These are phyloP conservation scores for Chondrus crispus DNA, from an alignment of 23 red algal species.

Conservation along the genomic window DNA sequence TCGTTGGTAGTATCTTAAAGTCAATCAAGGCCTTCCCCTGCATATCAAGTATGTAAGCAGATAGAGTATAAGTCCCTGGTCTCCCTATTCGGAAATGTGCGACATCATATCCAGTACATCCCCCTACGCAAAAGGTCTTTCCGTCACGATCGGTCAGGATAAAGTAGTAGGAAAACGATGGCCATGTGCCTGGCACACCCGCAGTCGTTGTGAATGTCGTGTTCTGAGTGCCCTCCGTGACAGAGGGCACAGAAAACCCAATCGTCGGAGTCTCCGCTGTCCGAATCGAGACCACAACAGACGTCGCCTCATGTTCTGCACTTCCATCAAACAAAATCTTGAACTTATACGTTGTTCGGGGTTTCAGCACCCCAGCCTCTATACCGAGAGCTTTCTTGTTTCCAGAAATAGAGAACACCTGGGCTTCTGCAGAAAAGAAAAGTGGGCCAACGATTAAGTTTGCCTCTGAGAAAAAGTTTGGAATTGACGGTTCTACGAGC, in stretches of 20 bases:
- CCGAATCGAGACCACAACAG: constrained; percentile 41
- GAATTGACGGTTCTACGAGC: constrained; percentile 41
- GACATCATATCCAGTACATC: constrained; percentile 68
- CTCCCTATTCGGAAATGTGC: constrained; percentile 61
- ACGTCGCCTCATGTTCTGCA: constrained; percentile 29
- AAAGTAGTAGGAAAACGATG: constrained; percentile 64
- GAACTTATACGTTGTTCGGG: constrained; percentile 60
- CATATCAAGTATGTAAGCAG: constrained; percentile 49
- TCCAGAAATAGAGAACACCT: constrained; percentile 33
- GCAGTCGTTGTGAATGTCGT: constrained; percentile 52
- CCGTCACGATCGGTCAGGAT: constrained; percentile 49
- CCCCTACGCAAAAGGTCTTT: constrained; percentile 52
- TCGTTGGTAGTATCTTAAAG: neutral
- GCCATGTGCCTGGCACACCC: constrained; percentile 14
- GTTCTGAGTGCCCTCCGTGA: constrained; percentile 34
- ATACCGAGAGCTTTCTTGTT: constrained; percentile 66
- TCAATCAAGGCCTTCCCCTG: constrained; percentile 59
- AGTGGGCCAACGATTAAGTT: constrained; percentile 43
- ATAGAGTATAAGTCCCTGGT: constrained; percentile 45
- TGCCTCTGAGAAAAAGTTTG: constrained; percentile 42
- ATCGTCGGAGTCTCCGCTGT: constrained; percentile 44
- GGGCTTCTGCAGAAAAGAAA: constrained; percentile 48
- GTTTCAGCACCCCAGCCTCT: constrained; percentile 33
- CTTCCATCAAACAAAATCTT: constrained; percentile 44
- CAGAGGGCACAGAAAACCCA: constrained; percentile 16